Evolutionary conservation across 805 yeast genomes (phyloP).

Genomic region (Candida jianshihensis): DNA sequence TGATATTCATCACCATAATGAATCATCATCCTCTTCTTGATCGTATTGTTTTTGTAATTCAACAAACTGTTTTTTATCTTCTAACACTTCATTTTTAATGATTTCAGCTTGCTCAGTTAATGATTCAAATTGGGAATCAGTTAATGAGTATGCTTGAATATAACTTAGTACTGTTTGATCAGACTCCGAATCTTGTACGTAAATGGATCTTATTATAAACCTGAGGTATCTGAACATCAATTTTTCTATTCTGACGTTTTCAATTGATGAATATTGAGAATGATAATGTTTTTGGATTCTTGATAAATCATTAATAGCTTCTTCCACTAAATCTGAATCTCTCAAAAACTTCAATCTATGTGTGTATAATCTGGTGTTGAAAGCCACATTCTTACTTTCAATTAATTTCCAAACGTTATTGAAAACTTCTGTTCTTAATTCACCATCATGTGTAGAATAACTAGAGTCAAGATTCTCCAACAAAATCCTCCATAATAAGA

Average conservation of each 20-base stretch:
- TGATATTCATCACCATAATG: slow-evolving; percentile 18
- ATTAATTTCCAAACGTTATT: slow-evolving; percentile 13
- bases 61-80: slow-evolving; percentile 12
- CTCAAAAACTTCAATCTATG: slow-evolving; percentile 7
- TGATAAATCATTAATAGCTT: slow-evolving; percentile 11
- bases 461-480: slow-evolving; percentile 6
- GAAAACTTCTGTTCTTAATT: slow-evolving; percentile 4
- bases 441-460: slow-evolving; percentile 1
- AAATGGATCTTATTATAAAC: slow-evolving; percentile 3
- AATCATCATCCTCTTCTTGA: slow-evolving; percentile 25
- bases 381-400: slow-evolving; percentile 4
- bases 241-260: slow-evolving; percentile 7
- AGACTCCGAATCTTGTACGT: slow-evolving; percentile 6
- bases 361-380: slow-evolving; percentile 8
- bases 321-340: slow-evolving; percentile 3
- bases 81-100: slow-evolving; percentile 1
- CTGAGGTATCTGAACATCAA: slow-evolving; percentile 10
- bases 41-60: slow-evolving; percentile 22
- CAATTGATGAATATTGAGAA: not conserved
- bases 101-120: not conserved
- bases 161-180: slow-evolving; percentile 2
- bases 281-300: slow-evolving; percentile 4
- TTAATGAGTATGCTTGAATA: slow-evolving; percentile 5
- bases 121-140: not conserved
- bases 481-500: slow-evolving; percentile 14